Evolutionary conservation across 2,329 filamentous ascomycete species (phyloP).

Genomic region (Chaetothyriales sp.): DNA sequence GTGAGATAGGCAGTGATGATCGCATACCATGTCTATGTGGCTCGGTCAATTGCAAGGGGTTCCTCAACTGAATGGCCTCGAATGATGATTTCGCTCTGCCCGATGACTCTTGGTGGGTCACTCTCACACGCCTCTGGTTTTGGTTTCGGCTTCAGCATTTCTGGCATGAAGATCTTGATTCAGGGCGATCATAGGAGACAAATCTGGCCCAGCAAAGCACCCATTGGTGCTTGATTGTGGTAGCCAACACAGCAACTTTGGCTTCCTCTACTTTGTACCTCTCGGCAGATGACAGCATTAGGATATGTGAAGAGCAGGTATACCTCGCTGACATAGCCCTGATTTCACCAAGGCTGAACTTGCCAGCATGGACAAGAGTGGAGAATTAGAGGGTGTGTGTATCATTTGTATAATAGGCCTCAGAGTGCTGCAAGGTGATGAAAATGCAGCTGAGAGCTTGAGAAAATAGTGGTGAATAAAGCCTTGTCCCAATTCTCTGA

Average conservation of each 20-base stretch:
- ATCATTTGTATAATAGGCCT: neutral
- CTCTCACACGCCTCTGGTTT: too few relatives aligned
- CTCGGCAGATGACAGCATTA: neutral
- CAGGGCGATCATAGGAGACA: neutral
- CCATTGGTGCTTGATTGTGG: neutral
- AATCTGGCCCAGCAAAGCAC: neutral
- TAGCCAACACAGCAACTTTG: neutral
- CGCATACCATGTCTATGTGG: constrained; percentile 96
- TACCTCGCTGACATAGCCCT: neutral
- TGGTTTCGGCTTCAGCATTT: neutral
- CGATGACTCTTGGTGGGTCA: neutral
- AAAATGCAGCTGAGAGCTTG: neutral
- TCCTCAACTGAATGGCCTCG: constrained; percentile 58
- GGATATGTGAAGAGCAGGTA: neutral
- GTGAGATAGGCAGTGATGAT: constrained; percentile 85
- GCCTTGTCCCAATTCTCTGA: neutral
- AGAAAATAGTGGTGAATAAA: neutral
- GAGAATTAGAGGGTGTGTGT: neutral
- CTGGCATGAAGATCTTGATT: neutral
- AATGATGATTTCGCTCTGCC: neutral
- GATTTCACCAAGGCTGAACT: neutral
- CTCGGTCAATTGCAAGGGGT: constrained; percentile 91
- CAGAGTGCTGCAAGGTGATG: neutral
- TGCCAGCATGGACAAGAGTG: neutral
- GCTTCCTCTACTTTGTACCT: neutral